A percentile compares a stretch with the other conserved stretches of the same genome.
Evolutionary conservation across 139 green algal species (phyloP).

Genomic region (Dunaliella sp.): DNA sequence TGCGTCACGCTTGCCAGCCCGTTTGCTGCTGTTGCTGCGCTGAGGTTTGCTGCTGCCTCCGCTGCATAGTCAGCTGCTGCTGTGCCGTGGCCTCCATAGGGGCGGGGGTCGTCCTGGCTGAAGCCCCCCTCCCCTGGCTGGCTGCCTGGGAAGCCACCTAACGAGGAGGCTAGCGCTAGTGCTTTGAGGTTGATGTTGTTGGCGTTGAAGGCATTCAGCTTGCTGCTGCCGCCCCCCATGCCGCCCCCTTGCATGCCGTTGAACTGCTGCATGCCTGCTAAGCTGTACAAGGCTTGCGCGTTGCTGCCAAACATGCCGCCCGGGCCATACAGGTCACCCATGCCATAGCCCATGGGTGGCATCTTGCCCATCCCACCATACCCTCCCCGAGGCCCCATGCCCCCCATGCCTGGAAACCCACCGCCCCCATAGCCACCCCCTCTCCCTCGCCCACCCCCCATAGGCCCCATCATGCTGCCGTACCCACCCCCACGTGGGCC

Average conservation of each 20-base stretch:
- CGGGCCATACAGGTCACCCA: constrained; percentile 7
- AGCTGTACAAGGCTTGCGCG: constrained; percentile 27
- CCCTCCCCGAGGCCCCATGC: background rate
- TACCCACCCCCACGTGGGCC: background rate
- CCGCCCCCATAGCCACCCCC: background rate
- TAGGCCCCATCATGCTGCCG: background rate
- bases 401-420: background rate
- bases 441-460: background rate
- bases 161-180: constrained; percentile 21
- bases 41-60: constrained; percentile 9
- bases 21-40: background rate
- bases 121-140: constrained; percentile 14
- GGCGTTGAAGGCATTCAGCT: constrained; percentile 14
- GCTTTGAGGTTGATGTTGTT: constrained; percentile 40
- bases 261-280: constrained; percentile 12
- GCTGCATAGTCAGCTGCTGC: constrained; percentile 14
- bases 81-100: background rate
- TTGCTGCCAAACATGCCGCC: constrained; percentile 11
- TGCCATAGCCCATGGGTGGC: background rate
- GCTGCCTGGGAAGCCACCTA: constrained; percentile 18
- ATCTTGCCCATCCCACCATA: background rate
- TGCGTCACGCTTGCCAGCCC: background rate
- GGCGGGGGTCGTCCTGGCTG: constrained; percentile 19
- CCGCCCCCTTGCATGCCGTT: constrained; percentile 10
- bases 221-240: background rate